Evolutionary conservation across 2,329 filamentous ascomycete genomes (phyloP), one percentile per base, ranked within the genome.

Genomic region (Salinomyces thailandicus): DNA sequence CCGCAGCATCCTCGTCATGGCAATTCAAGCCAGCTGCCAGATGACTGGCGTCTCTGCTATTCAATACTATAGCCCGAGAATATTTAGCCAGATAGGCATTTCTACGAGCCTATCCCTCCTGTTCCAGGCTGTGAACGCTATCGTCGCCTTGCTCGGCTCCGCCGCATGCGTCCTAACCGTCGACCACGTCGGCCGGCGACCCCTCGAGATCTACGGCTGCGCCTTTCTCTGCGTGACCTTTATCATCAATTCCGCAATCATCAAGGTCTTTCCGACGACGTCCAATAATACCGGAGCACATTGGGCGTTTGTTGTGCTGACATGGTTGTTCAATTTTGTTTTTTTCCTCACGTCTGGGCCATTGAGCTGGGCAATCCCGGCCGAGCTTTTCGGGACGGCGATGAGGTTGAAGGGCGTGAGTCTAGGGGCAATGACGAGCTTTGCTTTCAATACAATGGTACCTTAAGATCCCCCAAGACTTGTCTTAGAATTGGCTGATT

Each of bases 401-500:
- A 44, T 47, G 31, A 33, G 52, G 8, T 31, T 42, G 13, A 48
- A 52, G 28, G 52, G 52, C 18, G 52, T 55, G 1, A 42, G 42
- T 6, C 31, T 42, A 9, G 50, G 42, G 5, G 40, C 45, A 16
- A 48, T 53, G 43, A 46, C 41, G 7, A 41, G 36, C 5, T 53
- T 55, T 31, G 52, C 52, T 8, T 55, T 54, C 42, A 55, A 55
- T 39, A 54, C 51, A n/a, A 47, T 53, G 45, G 53, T 54, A 17
- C n/a, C n/a, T n/a, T n/a, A n/a, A n/a, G 22, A 26, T 26, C 22
- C n/a, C n/a, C 22, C 22, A 26, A 26, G n/a, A n/a, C n/a, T n/a
- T n/a, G n/a, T n/a, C n/a, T n/a, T n/a, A n/a, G n/a, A n/a, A n/a
- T n/a, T n/a, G n/a, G n/a, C n/a, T n/a, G n/a, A n/a, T n/a, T n/a